Conservation (phyloP, 202 grass and related monocot genomes). For the Setaria italica region DNA sequence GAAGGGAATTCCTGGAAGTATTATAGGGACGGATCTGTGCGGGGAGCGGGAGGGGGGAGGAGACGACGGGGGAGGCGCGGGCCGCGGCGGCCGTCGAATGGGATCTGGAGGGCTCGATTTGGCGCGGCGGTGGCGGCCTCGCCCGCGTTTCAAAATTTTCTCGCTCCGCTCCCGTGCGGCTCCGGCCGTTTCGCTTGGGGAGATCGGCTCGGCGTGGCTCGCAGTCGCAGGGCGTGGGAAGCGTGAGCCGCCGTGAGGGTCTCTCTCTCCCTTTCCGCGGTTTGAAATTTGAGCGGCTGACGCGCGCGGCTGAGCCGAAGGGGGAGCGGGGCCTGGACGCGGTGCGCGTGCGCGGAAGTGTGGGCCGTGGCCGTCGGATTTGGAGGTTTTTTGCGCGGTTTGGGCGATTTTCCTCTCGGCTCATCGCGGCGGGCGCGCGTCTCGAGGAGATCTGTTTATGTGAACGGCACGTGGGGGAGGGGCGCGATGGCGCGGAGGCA, state of each 20-base stretch:
- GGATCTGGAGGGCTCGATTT: constrained; percentile 48
- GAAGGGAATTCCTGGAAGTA: constrained; percentile 36
- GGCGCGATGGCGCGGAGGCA: background rate
- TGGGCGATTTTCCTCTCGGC: background rate
- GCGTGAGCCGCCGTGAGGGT: background rate
- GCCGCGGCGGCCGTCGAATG: constrained; percentile 50
- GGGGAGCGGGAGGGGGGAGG: background rate
- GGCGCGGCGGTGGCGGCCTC: constrained; percentile 47
- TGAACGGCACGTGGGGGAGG: constrained; percentile 18
- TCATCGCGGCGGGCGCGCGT: background rate
- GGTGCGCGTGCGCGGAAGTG: background rate
- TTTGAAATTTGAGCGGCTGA: constrained; percentile 47
- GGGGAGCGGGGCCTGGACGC: background rate
- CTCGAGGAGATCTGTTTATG: background rate
- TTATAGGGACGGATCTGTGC: constrained; percentile 40
- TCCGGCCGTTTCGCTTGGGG: constrained; percentile 15
- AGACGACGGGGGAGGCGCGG: background rate
- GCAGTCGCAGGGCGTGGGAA: background rate
- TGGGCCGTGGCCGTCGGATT: background rate
- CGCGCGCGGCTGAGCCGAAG: constrained; percentile 22
- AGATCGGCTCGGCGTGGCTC: constrained; percentile 17
- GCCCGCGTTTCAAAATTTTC: constrained; percentile 49
- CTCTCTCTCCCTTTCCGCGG: background rate
- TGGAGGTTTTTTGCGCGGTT: background rate
- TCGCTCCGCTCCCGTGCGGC: background rate